A percentile compares a stretch with the other conserved stretches of the same genome.
These are phyloP conservation scores for Neurospora sp. DNA, from an alignment of 495 filamentous ascomycete species.

Conservation along the genomic window DNA sequence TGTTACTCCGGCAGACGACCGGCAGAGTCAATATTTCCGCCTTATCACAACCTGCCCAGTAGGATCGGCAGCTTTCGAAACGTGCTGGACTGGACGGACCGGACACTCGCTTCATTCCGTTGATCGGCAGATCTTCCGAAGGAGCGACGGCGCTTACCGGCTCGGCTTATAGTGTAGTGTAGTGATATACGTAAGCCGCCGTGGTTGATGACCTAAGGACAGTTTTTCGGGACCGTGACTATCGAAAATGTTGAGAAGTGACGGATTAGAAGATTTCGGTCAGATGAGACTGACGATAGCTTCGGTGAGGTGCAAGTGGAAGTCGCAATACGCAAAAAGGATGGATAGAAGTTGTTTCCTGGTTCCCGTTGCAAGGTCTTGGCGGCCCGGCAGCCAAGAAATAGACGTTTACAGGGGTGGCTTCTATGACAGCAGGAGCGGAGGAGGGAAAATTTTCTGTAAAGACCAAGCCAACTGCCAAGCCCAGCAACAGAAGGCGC, in stretches of 20 bases:
- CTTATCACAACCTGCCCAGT: conserved; percentile 2
- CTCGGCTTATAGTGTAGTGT: not conserved
- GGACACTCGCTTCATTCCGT: not conserved
- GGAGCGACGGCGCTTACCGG: not conserved
- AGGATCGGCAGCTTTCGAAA: conserved; percentile 2
- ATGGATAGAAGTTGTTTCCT: not conserved
- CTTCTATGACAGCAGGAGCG: not conserved
- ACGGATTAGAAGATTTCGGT: not conserved
- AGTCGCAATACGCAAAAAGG: not conserved
- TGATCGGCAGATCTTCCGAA: not conserved
- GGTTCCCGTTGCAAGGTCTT: not conserved
- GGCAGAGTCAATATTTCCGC: not conserved
- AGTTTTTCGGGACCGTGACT: not conserved
- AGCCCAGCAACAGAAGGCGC: not conserved
- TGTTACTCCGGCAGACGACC: not conserved
- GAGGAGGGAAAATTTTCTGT: not conserved
- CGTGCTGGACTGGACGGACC: not conserved
- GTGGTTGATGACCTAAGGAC: not conserved
- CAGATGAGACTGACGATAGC: not conserved
- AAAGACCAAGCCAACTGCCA: not conserved
- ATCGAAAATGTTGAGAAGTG: not conserved
- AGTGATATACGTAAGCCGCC: not conserved
- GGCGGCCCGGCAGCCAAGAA: not conserved
- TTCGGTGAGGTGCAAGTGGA: not conserved
- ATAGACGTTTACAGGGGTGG: not conserved